A percentile compares a stretch with the other conserved stretches of the same genome.
phyloP scores from a whole-genome alignment of 192 early-diverging fungal species.

The Podila epigama region DNA sequence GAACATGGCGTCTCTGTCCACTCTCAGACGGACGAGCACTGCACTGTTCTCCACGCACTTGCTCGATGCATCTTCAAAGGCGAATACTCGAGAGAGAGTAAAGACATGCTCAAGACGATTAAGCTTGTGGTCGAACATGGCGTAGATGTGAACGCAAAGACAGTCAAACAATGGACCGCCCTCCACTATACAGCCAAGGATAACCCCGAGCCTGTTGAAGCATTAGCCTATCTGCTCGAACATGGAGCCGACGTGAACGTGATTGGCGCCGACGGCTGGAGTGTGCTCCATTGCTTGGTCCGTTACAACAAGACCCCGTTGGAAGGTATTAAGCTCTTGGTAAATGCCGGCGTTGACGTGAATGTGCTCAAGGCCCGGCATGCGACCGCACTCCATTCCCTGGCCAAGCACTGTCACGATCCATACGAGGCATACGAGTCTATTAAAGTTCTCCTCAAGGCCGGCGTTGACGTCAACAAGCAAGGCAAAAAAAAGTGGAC shows the following conservation, averaged over 20 bases:
- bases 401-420: slow-evolving; percentile 45
- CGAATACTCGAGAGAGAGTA: slow-evolving; percentile 39
- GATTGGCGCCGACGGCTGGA: slow-evolving; percentile 68
- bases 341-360: slow-evolving; percentile 48
- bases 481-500: slow-evolving; percentile 66
- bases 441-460: slow-evolving; percentile 51
- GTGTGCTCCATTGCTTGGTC: slow-evolving; percentile 58
- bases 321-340: slow-evolving; percentile 52
- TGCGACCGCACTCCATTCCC: slow-evolving; percentile 38
- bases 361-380: slow-evolving; percentile 46
- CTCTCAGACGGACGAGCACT: slow-evolving; percentile 67
- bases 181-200: slow-evolving; percentile 57
- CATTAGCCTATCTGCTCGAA: slow-evolving; percentile 54
- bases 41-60: slow-evolving; percentile 74
- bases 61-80: slow-evolving; percentile 46
- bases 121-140: slow-evolving; percentile 59
- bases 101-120: slow-evolving; percentile 50
- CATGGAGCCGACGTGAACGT: slow-evolving; percentile 72
- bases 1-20: slow-evolving; percentile 63
- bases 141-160: slow-evolving; percentile 62
- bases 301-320: slow-evolving; percentile 59
- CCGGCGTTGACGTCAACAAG: slow-evolving; percentile 65
- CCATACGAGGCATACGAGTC: slow-evolving; percentile 44
- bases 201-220: slow-evolving; percentile 54
- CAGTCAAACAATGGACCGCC: slow-evolving; percentile 54